These are phyloP conservation scores for Phellopilus nigrolimitatus DNA, from an alignment of 1,284 basidiomycete genomes.

Conservation along the genomic window DNA sequence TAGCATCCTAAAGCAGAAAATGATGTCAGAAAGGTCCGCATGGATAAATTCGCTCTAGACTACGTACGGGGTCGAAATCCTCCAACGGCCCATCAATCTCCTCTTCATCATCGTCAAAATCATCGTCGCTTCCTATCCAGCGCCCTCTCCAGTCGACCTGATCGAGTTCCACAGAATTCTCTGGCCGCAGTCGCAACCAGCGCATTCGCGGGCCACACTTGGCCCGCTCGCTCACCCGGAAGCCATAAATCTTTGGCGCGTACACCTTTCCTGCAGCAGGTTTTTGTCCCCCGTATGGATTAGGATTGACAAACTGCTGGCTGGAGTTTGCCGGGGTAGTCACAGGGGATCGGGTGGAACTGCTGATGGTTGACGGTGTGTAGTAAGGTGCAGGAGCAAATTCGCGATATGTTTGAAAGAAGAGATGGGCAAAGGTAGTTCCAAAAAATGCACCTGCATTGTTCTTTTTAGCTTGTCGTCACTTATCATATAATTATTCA, in stretches of 20 bases:
- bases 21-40: constrained; percentile 4
- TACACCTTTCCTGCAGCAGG: constrained; percentile 84
- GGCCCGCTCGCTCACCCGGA: constrained; percentile 78
- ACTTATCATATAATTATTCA: constrained; percentile 1
- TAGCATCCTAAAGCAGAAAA: constrained; percentile 38
- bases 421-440: constrained; percentile 95
- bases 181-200: constrained; percentile 87
- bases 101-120: constrained; percentile 54
- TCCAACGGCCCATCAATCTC: constrained; percentile 75
- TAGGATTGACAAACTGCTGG: constrained; percentile 68
- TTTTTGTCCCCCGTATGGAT: constrained; percentile 84
- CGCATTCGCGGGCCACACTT: constrained; percentile 95
- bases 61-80: constrained; percentile 72
- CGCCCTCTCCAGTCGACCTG: constrained; percentile 82
- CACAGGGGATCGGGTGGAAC: constrained; percentile 44
- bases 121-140: constrained; percentile 79
- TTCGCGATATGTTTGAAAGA: constrained; percentile 96
- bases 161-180: constrained; percentile 75
- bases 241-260: constrained; percentile 90
- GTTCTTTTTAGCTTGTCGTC: neutral
- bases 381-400: constrained; percentile 85
- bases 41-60: neutral
- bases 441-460: constrained; percentile 93
- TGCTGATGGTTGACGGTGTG: constrained; percentile 43
- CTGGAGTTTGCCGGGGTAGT: constrained; percentile 43